phyloP scores from a whole-genome alignment of 116 monocot genomes.

The Zostera marina region DNA sequence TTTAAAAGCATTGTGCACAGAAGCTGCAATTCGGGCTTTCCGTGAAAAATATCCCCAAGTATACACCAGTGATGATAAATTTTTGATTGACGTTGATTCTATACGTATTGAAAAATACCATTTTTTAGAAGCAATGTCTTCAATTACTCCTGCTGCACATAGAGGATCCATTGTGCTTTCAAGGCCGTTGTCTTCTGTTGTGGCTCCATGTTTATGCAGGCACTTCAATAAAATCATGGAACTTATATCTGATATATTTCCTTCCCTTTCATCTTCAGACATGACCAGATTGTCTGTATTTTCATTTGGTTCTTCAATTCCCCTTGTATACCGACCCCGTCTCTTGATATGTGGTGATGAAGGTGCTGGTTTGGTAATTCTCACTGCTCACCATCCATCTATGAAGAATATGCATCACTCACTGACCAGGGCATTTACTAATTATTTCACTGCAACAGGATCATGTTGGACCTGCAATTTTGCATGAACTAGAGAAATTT shows the following conservation, averaged over 20 bases:
- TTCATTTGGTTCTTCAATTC: constrained; percentile 52
- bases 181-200: constrained; percentile 79
- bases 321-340: constrained; percentile 83
- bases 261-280: constrained; percentile 47
- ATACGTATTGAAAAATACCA: constrained; percentile 83
- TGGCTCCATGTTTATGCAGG: constrained; percentile 59
- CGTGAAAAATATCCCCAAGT: constrained; percentile 99
- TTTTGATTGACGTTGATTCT: constrained; percentile 93
- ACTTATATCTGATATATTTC: constrained; percentile 58
- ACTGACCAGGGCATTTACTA: constrained; percentile 5
- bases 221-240: constrained; percentile 68
- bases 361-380: constrained; percentile 73
- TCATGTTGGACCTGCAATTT: constrained; percentile 89
- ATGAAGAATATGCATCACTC: neutral
- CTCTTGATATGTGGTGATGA: constrained; percentile 90
- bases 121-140: constrained; percentile 94
- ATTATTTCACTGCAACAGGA: constrained; percentile 38
- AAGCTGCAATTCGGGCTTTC: constrained; percentile 95
- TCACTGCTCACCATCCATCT: neutral
- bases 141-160: constrained; percentile 95
- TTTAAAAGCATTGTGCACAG: constrained; percentile 92
- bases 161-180: constrained; percentile 83
- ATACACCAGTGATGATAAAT: constrained; percentile 95
- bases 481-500: constrained; percentile 97
- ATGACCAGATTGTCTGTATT: constrained; percentile 33